Evolutionary conservation across 192 early-diverging fungal species (phyloP), one percentile per base, ranked within the genome.

Genomic region (Backusella psychrophila): DNA sequence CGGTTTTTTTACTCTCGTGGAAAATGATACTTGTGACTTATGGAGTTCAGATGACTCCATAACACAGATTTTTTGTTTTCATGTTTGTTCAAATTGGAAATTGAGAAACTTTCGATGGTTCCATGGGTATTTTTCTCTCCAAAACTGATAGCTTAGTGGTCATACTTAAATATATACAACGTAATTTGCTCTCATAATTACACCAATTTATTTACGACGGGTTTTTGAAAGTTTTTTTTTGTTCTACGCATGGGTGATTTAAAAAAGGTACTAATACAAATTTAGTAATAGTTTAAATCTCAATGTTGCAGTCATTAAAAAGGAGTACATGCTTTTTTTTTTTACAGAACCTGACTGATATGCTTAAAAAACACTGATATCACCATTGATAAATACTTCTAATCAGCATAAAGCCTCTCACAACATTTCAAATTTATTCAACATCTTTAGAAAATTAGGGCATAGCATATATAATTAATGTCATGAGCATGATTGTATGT

Each of bases 181-280:
- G 53, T 56, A 56, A 56, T 56, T 56, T 26, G 21, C 19, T 56
- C 53, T 56, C 21, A 56, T 53, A 53, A 53, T 56, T 56, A 21
- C n/a, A 21, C 19, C 26, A 56, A 56, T 56, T 56, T 56, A 63
- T 31, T 2, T 63, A 63, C 26, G 23, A 21, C 11, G 11, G 21
- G 7, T 63, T 63, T 63, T 63, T 63, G 56, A 63, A 59, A 23
- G 53, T 59, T 59, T 63, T 56, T 56, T 59, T 59, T 63, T 56
- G 53, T 63, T 63, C 56, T 29, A 29, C 23, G 21, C 21, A 49
- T 49, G 23, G 23, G 56, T 63, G 9, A 63, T 29, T 33, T 33
- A 26, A 63, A 63, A 63, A 26, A 59, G 23, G 53, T 1, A 26
- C 56, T 63, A 63, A 3, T 63, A 63, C 56, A 63, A 29, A 63